These are phyloP conservation scores for Mycosphaerella arachidis DNA, from an alignment of 2,329 filamentous ascomycete genomes.

Conservation along the genomic window DNA sequence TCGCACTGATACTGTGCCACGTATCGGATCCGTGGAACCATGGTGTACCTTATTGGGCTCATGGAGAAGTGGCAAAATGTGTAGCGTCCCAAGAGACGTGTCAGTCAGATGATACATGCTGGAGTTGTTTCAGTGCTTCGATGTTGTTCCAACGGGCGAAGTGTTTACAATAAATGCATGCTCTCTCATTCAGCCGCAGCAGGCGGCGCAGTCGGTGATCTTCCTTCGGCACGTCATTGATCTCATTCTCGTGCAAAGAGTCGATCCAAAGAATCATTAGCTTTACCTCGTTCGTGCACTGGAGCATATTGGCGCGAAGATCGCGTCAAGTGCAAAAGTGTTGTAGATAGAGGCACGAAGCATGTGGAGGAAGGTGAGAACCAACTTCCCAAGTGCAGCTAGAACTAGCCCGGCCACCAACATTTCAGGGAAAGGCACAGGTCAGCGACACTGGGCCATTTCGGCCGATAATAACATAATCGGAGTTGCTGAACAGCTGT, in stretches of 20 bases:
- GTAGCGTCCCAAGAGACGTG: neutral
- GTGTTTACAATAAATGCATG: no score
- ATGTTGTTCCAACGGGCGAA: no score
- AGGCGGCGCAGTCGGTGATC: neutral
- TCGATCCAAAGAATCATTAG: neutral
- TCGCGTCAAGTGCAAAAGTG: neutral
- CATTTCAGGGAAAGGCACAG: neutral
- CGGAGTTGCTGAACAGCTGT: no score
- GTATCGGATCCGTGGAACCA: neutral
- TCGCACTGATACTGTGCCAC: neutral
- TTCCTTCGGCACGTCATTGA: neutral
- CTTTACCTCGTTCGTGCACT: neutral
- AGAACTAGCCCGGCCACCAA: neutral
- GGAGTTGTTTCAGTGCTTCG: no score
- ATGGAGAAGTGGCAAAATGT: neutral
- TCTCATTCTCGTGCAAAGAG: neutral
- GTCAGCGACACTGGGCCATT: neutral
- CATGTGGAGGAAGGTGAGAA: neutral
- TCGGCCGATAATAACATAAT: no score
- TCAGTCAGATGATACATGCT: no score
- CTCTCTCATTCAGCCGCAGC: neutral
- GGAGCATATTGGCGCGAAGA: no score
- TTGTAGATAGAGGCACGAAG: neutral
- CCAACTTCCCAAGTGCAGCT: neutral
- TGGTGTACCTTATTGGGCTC: neutral